A percentile compares a stretch with the other conserved stretches of the same genome.
phyloP scores from a whole-genome alignment of 176 grass and related monocot genomes.

The Ensete glaucum region DNA sequence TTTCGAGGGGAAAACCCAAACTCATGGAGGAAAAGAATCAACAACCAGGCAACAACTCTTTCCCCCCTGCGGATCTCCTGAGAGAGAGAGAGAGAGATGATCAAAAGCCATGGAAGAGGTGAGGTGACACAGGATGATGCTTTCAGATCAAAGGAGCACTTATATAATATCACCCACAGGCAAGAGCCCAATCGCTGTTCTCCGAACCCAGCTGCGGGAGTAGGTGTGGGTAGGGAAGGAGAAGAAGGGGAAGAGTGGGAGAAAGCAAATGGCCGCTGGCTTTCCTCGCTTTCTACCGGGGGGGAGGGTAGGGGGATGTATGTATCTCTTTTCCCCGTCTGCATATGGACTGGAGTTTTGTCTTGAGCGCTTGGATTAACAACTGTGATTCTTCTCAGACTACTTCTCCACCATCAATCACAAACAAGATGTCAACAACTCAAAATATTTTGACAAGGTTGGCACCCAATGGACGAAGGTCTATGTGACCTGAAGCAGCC shows the following conservation, averaged over 20 bases:
- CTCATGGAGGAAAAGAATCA: constrained; percentile 12
- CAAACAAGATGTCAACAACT: constrained; percentile 10
- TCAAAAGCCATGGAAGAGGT: no score
- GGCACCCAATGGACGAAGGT: no score
- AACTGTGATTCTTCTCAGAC: constrained; percentile 66
- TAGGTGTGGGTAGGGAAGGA: background rate
- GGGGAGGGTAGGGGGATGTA: background rate
- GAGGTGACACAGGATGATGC: no score
- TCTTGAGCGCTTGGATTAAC: constrained; percentile 73
- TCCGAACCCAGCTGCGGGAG: background rate
- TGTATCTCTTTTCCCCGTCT: constrained; percentile 31
- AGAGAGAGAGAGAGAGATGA: no score
- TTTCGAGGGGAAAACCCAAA: background rate
- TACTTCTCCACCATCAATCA: constrained; percentile 39
- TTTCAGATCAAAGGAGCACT: no score
- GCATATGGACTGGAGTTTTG: constrained; percentile 60
- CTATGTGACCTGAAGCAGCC: no score
- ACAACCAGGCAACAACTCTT: background rate
- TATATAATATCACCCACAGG: no score
- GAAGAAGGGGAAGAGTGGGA: constrained; percentile 4
- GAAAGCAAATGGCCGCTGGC: background rate
- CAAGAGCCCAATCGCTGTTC: no score
- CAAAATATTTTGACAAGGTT: background rate
- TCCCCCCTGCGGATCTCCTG: background rate
- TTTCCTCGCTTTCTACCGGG: background rate